phyloP scores from a whole-genome alignment of 2,329 filamentous ascomycete genomes.

The Penicillium sp. region DNA sequence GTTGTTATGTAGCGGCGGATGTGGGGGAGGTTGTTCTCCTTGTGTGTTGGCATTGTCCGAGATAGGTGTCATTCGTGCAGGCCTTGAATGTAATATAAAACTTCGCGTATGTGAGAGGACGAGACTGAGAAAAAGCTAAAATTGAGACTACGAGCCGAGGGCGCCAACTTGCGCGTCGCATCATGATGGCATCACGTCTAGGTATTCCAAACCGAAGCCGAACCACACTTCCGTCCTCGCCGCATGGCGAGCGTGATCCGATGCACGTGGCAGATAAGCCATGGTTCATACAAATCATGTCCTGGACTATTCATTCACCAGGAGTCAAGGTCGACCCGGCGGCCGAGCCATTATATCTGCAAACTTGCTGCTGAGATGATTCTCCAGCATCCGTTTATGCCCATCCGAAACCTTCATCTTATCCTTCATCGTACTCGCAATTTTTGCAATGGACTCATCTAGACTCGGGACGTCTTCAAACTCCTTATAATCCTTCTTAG shows the following conservation, averaged over 20 bases:
- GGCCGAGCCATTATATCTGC: constrained; percentile 8
- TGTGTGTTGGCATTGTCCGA: constrained; percentile 16
- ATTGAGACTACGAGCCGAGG: not conserved
- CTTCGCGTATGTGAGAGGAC: not conserved
- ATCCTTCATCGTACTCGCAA: constrained; percentile 50
- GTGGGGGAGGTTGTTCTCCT: constrained; percentile 28
- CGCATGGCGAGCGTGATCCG: not conserved
- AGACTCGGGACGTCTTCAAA: constrained; percentile 44
- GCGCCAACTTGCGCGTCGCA: not conserved
- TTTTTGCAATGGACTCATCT: constrained; percentile 51
- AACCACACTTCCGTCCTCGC: not conserved
- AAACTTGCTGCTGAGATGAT: constrained; percentile 26
- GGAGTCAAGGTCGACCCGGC: not conserved
- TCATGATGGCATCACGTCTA: not conserved
- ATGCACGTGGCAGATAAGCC: not conserved
- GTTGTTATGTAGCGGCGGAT: constrained; percentile 42
- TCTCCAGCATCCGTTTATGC: constrained; percentile 36
- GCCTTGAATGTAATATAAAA: not conserved
- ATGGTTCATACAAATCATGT: not conserved
- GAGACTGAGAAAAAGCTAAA: not conserved
- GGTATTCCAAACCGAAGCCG: not conserved
- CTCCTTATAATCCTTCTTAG: no score
- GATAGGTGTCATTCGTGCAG: not conserved
- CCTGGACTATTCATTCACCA: not conserved
- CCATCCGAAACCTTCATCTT: constrained; percentile 43